Evolutionary conservation across 176 grass and related monocot species (phyloP), one percentile per base, ranked within the genome.

Genomic region (Melocanna baccifera): DNA sequence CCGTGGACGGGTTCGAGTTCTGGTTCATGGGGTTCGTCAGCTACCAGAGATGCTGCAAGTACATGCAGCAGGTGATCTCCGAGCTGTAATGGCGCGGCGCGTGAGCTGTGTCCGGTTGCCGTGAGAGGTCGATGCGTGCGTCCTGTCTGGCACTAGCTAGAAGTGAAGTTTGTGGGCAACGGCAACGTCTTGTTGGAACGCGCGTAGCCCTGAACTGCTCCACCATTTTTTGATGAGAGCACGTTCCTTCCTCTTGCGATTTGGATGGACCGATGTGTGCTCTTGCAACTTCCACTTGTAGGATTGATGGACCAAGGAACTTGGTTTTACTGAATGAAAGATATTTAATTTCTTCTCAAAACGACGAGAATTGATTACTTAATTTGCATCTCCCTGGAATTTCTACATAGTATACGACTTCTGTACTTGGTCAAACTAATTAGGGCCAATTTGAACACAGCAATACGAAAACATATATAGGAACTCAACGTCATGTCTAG

Each of bases 11-110:
- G 0, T 98, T 89, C 84, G 89, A 90, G 80, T 90, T 90, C 61
- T 90, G 89, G 89, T 90, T 94, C 74, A 90, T 94, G 88, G 93
- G 93, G 0, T 94, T 94, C 71, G 88, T 92, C 1, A 92, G 88
- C 43, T 83, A 86, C 39, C 84, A 94, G 56, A 73, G 88, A 46
- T 90, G 88, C 78, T 94, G 81, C 88, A 94, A 86, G 80, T 92
- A 88, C 78, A 87, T 94, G 57, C 85, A 81, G 58, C 83, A 90
- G 58, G 85, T 89, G 73, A 88, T 92, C 75, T 63, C 90, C 72
- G 57, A 87, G 32, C 19, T 76, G 20, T 77, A 47, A 70, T 75
- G 3, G 26, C 6, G 76, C 7, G 7, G 32, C 7, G 39, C 14
- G 9, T 69, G 16, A 29, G 12, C 25, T 10, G 16, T 29, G 26